These are phyloP conservation scores for Penicillium sp. DNA, from an alignment of 2,329 filamentous ascomycete genomes.

Conservation along the genomic window DNA sequence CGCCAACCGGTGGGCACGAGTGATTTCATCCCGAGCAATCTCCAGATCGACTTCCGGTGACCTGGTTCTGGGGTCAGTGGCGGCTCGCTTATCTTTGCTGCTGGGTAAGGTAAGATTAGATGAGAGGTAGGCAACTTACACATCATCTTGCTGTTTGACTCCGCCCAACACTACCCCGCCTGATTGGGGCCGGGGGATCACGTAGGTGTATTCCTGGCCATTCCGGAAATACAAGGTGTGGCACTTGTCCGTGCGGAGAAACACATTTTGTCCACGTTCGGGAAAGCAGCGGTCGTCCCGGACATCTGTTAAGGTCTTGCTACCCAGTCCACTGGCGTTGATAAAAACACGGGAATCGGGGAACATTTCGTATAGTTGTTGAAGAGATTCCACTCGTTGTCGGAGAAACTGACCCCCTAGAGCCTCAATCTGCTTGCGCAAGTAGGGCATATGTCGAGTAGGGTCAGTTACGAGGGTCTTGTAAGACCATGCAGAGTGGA, in stretches of 20 bases:
- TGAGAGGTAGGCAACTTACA: constrained; percentile 29
- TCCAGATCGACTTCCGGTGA: constrained; percentile 42
- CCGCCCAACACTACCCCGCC: constrained; percentile 40
- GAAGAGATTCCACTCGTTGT: constrained; percentile 37
- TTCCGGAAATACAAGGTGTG: constrained; percentile 41
- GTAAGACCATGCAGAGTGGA: constrained; percentile 41
- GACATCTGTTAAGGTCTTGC: constrained; percentile 39
- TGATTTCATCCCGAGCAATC: constrained; percentile 43
- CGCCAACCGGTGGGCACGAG: constrained; percentile 43
- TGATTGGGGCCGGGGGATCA: constrained; percentile 42
- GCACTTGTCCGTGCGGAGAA: constrained; percentile 35
- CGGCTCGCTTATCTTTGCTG: not conserved
- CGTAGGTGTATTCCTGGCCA: constrained; percentile 44
- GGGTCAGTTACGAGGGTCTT: constrained; percentile 44
- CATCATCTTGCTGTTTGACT: constrained; percentile 37
- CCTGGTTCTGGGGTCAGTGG: constrained; percentile 20
- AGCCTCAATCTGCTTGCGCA: constrained; percentile 32
- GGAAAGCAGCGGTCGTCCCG: constrained; percentile 40
- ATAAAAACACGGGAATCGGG: constrained; percentile 42
- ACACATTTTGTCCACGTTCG: constrained; percentile 45
- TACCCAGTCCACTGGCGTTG: constrained; percentile 45
- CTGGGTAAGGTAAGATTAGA: not conserved
- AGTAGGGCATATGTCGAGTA: constrained; percentile 42
- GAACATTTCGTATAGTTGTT: constrained; percentile 40
- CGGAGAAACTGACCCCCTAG: constrained; percentile 42